Evolutionary conservation across 2,329 filamentous ascomycete genomes (phyloP), one percentile per base, ranked within the genome.

Genomic region (Botrytis byssoidea): DNA sequence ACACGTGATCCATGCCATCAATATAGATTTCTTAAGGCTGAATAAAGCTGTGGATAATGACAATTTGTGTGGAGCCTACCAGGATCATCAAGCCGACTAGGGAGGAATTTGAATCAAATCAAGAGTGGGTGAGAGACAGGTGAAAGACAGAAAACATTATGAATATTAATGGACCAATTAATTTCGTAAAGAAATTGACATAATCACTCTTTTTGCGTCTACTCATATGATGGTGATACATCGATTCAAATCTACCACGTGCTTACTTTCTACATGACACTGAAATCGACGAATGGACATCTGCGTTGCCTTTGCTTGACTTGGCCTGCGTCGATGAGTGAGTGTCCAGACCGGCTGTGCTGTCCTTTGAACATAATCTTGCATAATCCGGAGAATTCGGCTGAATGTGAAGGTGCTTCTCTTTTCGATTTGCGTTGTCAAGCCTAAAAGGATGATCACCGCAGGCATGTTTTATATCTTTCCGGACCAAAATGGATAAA

Each of bases 301-400:
- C 64, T 67, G 65, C 35, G 51, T 55, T 20, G 10, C 32, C 48
- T 37, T 40, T n/a, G 10, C 44, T 66, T 37, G 29, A 51, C 29
- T 32, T 48, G 44, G 35, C 44, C 64, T 66, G 64, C 64, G 51
- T 37, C 29, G 60, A 42, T 42, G 25, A 7, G 35, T 51, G 22
- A 22, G 32, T 40, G 25, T 68, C 48, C 1, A 57, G 46, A 32
- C 65, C 12, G 51, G 40, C 48, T 55, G 35, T 48, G 64, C 64
- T 67, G 44, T 51, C 64, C 8, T 35, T n/a, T 48, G 42, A 51
- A 29, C 48, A 42, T 68, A 68, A 68, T 68, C 66, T 57, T 68
- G 66, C 66, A 68, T 68, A 14, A 57, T 57, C 66, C 66, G 48
- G 66, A 68, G 48, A 68, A 68, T 42, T 68, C 66, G 66, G 65